A percentile compares a stretch with the other conserved stretches of the same genome.
Evolutionary conservation across 2,329 filamentous ascomycete genomes (phyloP).

Genomic region (Fusarium illudens): DNA sequence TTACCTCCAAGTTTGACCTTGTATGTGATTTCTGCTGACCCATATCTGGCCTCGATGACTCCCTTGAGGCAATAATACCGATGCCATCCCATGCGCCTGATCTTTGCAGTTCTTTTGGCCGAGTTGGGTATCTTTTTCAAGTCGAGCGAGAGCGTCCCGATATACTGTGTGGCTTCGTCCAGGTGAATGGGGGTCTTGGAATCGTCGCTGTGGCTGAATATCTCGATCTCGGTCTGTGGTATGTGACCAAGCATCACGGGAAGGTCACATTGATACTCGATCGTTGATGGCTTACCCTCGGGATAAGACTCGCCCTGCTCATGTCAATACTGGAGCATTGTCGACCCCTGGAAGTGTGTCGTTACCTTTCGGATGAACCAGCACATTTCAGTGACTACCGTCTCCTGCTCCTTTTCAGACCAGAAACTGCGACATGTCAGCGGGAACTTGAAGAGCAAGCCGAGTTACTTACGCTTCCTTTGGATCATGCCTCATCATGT

Average conservation of each 20-base stretch:
- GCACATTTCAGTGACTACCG: constrained; percentile 50
- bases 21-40: constrained; percentile 52
- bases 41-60: constrained; percentile 50
- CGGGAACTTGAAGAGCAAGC: neutral
- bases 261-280: constrained; percentile 51
- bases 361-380: constrained; percentile 52
- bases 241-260: constrained; percentile 47
- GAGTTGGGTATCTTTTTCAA: constrained; percentile 46
- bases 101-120: constrained; percentile 43
- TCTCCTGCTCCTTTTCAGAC: constrained; percentile 50
- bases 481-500: constrained; percentile 48
- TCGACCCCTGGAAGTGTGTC: neutral
- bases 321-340: constrained; percentile 4
- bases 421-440: constrained; percentile 45
- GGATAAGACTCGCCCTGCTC: constrained; percentile 50
- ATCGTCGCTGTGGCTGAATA: constrained; percentile 49
- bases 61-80: constrained; percentile 50
- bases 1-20: constrained; percentile 50
- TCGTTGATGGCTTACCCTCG: constrained; percentile 47
- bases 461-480: constrained; percentile 46
- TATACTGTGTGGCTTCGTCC: constrained; percentile 41
- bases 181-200: constrained; percentile 44
- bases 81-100: constrained; percentile 48
- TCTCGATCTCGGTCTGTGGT: constrained; percentile 51
- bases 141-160: constrained; percentile 49